These are phyloP conservation scores for Lepidium sativum DNA, from an alignment of 345 rosid genomes.

Conservation along the genomic window DNA sequence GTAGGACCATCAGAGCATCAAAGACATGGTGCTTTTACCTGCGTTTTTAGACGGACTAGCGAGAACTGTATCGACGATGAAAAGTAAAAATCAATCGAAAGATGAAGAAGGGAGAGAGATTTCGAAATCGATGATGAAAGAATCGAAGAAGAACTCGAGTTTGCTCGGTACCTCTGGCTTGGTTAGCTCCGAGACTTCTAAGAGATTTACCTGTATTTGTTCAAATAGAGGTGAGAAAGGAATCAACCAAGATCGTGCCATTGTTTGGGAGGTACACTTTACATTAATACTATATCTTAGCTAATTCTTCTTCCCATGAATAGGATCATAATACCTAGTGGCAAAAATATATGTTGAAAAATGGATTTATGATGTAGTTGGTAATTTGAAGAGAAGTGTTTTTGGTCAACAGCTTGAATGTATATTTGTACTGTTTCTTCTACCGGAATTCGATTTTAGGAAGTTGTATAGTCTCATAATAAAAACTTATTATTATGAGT, in stretches of 20 bases:
- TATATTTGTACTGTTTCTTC: no score
- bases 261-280: constrained; percentile 75
- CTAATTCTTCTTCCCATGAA: constrained; percentile 2
- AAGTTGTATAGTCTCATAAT: no score
- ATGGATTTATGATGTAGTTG: not conserved
- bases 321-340: not conserved
- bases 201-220: constrained; percentile 52
- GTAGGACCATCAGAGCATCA: constrained; percentile 4
- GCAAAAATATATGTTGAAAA: not conserved
- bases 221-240: constrained; percentile 81
- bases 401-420: no score
- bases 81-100: constrained; percentile 24
- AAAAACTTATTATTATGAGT: not conserved
- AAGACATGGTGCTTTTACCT: constrained; percentile 48
- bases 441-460: no score
- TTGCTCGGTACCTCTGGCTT: constrained; percentile 49
- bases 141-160: constrained; percentile 56
- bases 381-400: not conserved
- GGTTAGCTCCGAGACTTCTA: constrained; percentile 39
- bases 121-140: constrained; percentile 58
- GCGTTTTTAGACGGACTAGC: constrained; percentile 58
- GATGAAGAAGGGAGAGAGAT: constrained; percentile 50
- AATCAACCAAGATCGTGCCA: constrained; percentile 64
- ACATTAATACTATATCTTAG: not conserved
- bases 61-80: constrained; percentile 49